These are phyloP conservation scores for Vararia minispora DNA, from an alignment of 768 basidiomycete genomes.

Conservation along the genomic window DNA sequence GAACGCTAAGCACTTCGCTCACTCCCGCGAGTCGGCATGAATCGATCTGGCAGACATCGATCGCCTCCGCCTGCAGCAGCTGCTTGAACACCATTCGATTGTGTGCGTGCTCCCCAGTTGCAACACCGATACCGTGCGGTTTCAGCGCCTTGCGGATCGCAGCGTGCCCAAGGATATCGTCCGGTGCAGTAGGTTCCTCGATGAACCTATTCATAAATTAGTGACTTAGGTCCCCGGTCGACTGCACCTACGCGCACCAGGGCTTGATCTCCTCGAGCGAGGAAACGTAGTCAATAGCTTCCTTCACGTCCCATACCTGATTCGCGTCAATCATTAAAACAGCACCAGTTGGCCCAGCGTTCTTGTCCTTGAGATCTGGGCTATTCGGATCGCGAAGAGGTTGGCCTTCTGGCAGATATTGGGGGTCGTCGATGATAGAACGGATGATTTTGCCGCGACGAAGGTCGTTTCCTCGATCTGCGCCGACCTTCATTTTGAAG, in stretches of 20 bases:
- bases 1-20: constrained; percentile 81
- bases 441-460: constrained; percentile 84
- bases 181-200: constrained; percentile 88
- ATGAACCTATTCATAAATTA: constrained; percentile 52
- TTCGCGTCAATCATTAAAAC: constrained; percentile 98
- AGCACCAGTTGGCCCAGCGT: constrained; percentile 87
- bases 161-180: constrained; percentile 82
- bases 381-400: constrained; percentile 49
- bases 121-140: constrained; percentile 76
- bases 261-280: constrained; percentile 72
- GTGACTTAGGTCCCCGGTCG: not conserved
- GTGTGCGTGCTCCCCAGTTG: constrained; percentile 92
- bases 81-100: constrained; percentile 97
- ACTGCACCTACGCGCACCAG: constrained; percentile 43
- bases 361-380: constrained; percentile 69
- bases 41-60: constrained; percentile 94
- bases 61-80: constrained; percentile 78
- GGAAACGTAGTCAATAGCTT: constrained; percentile 88
- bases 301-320: constrained; percentile 90
- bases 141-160: constrained; percentile 69
- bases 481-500: constrained; percentile 99
- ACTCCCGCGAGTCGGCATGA: constrained; percentile 90
- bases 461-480: constrained; percentile 68
- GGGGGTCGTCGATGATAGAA: constrained; percentile 90
- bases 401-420: constrained; percentile 54